Conservation (phyloP, 805 yeast species). For the Yarrowia sp. region DNA sequence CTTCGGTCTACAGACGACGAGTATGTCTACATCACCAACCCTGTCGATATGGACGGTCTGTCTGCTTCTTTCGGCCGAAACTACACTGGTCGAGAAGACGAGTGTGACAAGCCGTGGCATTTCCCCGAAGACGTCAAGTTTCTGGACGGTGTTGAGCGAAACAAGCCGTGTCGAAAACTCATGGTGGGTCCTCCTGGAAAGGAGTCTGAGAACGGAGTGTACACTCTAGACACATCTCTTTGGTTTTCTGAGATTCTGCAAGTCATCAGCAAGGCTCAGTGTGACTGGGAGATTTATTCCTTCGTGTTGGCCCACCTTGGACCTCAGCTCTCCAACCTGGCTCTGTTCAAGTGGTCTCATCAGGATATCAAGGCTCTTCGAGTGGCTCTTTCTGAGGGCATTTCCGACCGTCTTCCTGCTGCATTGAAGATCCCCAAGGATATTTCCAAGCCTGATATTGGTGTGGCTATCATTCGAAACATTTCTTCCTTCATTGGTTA, state of each 20-base stretch:
- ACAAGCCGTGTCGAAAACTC: constrained; percentile 51
- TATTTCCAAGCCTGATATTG: constrained; percentile 65
- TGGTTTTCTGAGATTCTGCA: constrained; percentile 62
- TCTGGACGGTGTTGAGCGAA: constrained; percentile 56
- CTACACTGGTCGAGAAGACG: constrained; percentile 45
- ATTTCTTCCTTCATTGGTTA: constrained; percentile 61
- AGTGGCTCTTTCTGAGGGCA: constrained; percentile 63
- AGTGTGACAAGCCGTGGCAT: constrained; percentile 54
- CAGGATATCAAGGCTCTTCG: constrained; percentile 55
- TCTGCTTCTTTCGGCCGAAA: constrained; percentile 66
- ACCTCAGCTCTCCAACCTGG: constrained; percentile 68
- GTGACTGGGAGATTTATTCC: constrained; percentile 74
- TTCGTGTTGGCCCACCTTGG: constrained; percentile 71
- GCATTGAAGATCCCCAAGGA: constrained; percentile 52
- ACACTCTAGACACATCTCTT: constrained; percentile 54
- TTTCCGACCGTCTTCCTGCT: constrained; percentile 46
- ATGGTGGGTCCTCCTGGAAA: constrained; percentile 41
- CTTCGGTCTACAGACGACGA: constrained; percentile 59
- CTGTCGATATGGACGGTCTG: constrained; percentile 69
- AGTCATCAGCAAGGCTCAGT: constrained; percentile 50
- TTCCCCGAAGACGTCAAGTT: constrained; percentile 65
- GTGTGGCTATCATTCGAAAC: constrained; percentile 68
- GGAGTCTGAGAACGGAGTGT: constrained; percentile 12
- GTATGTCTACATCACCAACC: constrained; percentile 58
- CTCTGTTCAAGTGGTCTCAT: constrained; percentile 57